These are phyloP conservation scores for Aaosphaeria arxii DNA, from an alignment of 2,329 filamentous ascomycete genomes.

Conservation along the genomic window DNA sequence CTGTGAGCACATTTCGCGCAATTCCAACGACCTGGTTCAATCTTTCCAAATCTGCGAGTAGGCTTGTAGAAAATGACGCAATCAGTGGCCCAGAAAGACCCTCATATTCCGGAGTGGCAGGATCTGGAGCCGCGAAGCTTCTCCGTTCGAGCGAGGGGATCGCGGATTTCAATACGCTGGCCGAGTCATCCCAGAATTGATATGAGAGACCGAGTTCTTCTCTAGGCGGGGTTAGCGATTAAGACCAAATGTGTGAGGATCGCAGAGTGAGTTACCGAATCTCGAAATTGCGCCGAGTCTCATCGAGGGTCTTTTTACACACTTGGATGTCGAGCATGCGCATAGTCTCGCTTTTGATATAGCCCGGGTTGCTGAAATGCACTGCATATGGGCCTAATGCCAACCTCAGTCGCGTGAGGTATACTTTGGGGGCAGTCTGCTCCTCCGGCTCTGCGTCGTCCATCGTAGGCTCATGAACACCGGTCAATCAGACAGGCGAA, in stretches of 20 bases:
- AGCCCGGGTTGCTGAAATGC: slow-evolving; percentile 59
- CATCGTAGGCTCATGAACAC: slow-evolving; percentile 1
- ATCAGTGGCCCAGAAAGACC: slow-evolving; percentile 60
- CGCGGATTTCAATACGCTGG: slow-evolving; percentile 56
- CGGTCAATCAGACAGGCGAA: neutral
- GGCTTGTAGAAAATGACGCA: slow-evolving; percentile 55
- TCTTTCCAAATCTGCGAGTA: slow-evolving; percentile 62
- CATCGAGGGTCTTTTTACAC: slow-evolving; percentile 59
- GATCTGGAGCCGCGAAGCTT: slow-evolving; percentile 60
- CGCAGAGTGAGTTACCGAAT: slow-evolving; percentile 42
- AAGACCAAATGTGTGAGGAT: neutral
- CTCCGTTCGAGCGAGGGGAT: slow-evolving; percentile 61
- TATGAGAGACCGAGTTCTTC: slow-evolving; percentile 56
- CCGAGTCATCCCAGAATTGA: slow-evolving; percentile 59
- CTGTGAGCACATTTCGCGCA: slow-evolving; percentile 60
- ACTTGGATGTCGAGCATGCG: slow-evolving; percentile 54
- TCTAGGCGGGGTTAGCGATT: slow-evolving; percentile 24
- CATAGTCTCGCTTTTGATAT: slow-evolving; percentile 58
- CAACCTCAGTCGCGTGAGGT: slow-evolving; percentile 45
- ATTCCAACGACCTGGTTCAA: slow-evolving; percentile 62
- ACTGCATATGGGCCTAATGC: slow-evolving; percentile 50
- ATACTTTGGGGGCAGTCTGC: slow-evolving; percentile 23
- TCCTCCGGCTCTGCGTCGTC: slow-evolving; percentile 9
- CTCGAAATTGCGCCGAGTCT: slow-evolving; percentile 55
- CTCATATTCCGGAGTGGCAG: slow-evolving; percentile 55